A percentile compares a stretch with the other conserved stretches of the same genome.
Conservation (phyloP, 352 stramenopile genomes). For the Phytophthora syringae region DNA sequence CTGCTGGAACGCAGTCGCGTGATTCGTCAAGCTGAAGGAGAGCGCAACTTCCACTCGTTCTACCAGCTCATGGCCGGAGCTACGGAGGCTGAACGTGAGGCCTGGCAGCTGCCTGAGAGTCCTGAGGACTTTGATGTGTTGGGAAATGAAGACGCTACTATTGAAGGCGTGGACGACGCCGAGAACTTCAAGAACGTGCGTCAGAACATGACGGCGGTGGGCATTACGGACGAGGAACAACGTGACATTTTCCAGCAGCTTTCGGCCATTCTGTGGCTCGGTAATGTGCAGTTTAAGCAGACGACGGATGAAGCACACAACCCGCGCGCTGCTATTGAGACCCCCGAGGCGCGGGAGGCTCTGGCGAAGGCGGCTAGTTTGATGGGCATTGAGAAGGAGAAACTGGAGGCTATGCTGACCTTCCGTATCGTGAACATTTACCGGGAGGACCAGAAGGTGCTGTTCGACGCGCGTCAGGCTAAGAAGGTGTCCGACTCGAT, state of each 20-base stretch:
- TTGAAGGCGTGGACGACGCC: constrained; percentile 76
- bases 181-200: constrained; percentile 87
- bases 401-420: constrained; percentile 72
- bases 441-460: constrained; percentile 77
- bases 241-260: constrained; percentile 92
- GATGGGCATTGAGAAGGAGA: constrained; percentile 69
- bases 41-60: constrained; percentile 98
- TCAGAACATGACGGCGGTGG: constrained; percentile 76
- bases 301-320: constrained; percentile 74
- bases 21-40: constrained; percentile 92
- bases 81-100: constrained; percentile 53
- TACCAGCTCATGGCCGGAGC: constrained; percentile 90
- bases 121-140: constrained; percentile 68
- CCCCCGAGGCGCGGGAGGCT: constrained; percentile 55
- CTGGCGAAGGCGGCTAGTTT: constrained; percentile 65
- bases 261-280: constrained; percentile 95
- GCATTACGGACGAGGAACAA: constrained; percentile 86
- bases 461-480: constrained; percentile 76
- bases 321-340: constrained; percentile 68
- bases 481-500: constrained; percentile 87
- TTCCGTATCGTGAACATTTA: constrained; percentile 85
- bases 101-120: constrained; percentile 55
- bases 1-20: constrained; percentile 97
- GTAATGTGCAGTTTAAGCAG: constrained; percentile 91
- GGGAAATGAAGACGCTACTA: constrained; percentile 64